Evolutionary conservation across 2,329 filamentous ascomycete genomes (phyloP), one percentile per base, ranked within the genome.

Genomic region (Colletotrichum lini): DNA sequence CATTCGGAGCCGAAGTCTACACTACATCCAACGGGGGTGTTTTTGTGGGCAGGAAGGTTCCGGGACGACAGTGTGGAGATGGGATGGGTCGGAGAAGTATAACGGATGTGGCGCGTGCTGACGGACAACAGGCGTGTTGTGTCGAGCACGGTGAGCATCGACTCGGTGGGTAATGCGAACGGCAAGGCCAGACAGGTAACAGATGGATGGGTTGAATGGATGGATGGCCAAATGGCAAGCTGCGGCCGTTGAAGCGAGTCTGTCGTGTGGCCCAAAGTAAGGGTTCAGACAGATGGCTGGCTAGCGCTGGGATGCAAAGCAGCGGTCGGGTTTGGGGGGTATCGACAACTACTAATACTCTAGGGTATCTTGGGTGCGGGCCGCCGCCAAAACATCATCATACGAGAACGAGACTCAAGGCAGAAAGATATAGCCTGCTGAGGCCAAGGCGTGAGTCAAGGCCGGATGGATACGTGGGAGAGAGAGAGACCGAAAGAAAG

Each of bases 1-100:
- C 73, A 74, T 74, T 73, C 70, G 38, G 70, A 45, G 60, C 56
- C 65, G 60, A 40, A 50, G 45, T 70, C 30, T 71, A 70, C 60
- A 70, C 65, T 35, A 35, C 30, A 35, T 35, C 30, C 60, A 74
- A 71, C 57, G 47, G 56, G 50, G 44, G 56, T 45, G 44, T 16
- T 61, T 72, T 67, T 57, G 69, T 56, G 65, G 60, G 35, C 54
- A 70, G 56, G 59, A 64, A 69, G 50, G 65, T 63, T 23, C 59
- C 45, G 53, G 58, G 47, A 44, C 21, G 40, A 45, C 38, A 56
- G 54, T 65, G 47, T 70, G 70, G 66, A 65, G 70, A 54, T 70
- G 16, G 60, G 58, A 70, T 26, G 65, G 57, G 45, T 45, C 40
- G 35, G 54, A 38, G 42, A 59, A 53, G 61, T 65, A 59, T 52